Base-by-base conservation (phyloP, 2,329 filamentous ascomycete species). In the Capronia americana region DNA sequence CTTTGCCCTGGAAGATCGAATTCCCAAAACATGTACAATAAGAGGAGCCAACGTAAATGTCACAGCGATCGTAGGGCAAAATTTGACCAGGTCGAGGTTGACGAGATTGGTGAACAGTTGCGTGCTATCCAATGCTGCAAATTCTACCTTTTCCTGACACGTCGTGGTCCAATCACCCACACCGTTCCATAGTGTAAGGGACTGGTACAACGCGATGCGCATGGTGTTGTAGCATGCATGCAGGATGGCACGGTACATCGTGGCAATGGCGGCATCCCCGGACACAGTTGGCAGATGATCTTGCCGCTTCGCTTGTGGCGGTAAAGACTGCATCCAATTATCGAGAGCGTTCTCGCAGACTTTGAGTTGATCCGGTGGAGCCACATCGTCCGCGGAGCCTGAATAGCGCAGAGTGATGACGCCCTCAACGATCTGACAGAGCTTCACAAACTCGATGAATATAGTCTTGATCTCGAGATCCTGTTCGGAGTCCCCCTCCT, bases 181-280 rank as follows among this genome's bases (percentile, higher is more conserved):
- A n/a, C 57, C 57, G 11, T 60, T 60, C 57, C 57, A 60, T 20
- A 60, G 30, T 7, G 57, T 60, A 6, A 51, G 57, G 20, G 57
- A 60, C 28, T 60, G 57, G n/a, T 60, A 60, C 57, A 60, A 41
- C 5, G 57, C 57, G n/a, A 60, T 60, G 26, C 57, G 57, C 28
- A 60, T 60, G 17, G 57, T 60, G 20, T 60, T 60, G 23, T 50
- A 53, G 30, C 57, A 50, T 24, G 57, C 57, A n/a, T 60, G 57
- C 28, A 60, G 50, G 6, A 60, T 51, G 5, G 57, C 46, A 1
- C 57, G 57, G 30, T 60, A 60, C 57, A 60, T 60, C 12, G 41
- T 51, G 4, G 28, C 57, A 20, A 53, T 30, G 12, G 26, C 46
- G 12, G 30, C 20, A 23, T 53, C 30, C 20, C 28, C 57, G 10